A percentile compares a stretch with the other conserved stretches of the same genome.
Evolutionary conservation across 257 asterid genomes (phyloP).

Genomic region (Nicotiana attenuata): DNA sequence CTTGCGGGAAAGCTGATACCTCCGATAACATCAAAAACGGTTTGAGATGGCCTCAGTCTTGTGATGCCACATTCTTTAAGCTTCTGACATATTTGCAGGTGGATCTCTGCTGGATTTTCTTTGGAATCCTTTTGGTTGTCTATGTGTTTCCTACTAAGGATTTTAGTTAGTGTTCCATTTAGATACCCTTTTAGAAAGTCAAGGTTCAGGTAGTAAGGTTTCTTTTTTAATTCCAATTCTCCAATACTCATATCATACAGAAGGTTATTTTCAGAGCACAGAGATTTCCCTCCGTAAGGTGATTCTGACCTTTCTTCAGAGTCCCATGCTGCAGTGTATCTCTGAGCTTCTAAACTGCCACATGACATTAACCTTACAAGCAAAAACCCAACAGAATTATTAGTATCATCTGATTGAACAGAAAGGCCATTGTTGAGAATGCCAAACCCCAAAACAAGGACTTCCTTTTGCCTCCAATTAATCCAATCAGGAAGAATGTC

Average conservation of each 20-base stretch:
- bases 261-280: conserved; percentile 31
- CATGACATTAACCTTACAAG: conserved; percentile 59
- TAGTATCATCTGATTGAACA: conserved; percentile 24
- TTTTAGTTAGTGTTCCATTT: conserved; percentile 35
- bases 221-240: conserved; percentile 32
- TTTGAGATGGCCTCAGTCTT: conserved; percentile 17
- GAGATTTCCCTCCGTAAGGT: conserved; percentile 34
- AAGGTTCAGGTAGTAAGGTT: conserved; percentile 30
- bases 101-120: conserved; percentile 18
- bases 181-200: conserved; percentile 48
- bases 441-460: conserved; percentile 57
- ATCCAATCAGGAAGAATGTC: too few relatives aligned
- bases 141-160: conserved; percentile 22
- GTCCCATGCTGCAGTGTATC: conserved; percentile 48
- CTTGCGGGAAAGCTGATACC: conserved; percentile 56
- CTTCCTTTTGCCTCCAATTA: conserved; percentile 83
- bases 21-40: conserved; percentile 27
- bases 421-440: conserved; percentile 37
- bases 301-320: conserved; percentile 19
- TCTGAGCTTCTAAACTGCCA: conserved; percentile 71
- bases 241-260: conserved; percentile 27
- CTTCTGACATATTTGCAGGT: conserved; percentile 36
- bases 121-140: conserved; percentile 17
- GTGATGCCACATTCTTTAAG: conserved; percentile 31
- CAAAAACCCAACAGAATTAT: too few relatives aligned